Percentiles rank a stretch among this genome's conserved stretches.
phyloP scores from a whole-genome alignment of 2,329 filamentous ascomycete genomes.

The Tolypocladium inflatum region DNA sequence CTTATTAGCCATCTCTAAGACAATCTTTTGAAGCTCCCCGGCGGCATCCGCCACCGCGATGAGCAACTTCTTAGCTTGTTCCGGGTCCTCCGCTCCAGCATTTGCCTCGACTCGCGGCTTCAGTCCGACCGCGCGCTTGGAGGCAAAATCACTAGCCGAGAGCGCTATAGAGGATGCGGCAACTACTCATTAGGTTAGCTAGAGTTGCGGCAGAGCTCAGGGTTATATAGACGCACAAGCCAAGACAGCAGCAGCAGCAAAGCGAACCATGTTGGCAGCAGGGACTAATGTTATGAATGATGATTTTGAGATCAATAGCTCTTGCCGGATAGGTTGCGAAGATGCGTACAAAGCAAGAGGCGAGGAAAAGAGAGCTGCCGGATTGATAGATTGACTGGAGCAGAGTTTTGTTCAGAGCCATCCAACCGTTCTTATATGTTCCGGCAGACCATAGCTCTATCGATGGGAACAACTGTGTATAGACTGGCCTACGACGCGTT shows the following conservation, averaged over 20 bases:
- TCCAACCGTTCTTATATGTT: too few species aligned
- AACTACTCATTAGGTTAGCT: background rate
- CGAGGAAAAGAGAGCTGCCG: too few species aligned
- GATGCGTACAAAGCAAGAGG: background rate
- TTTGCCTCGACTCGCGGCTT: background rate
- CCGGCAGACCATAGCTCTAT: too few species aligned
- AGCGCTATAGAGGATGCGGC: background rate
- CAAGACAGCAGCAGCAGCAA: background rate
- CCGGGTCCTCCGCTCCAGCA: too few species aligned
- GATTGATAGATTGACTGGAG: too few species aligned
- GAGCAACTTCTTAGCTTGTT: background rate
- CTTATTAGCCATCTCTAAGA: background rate
- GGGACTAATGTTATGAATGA: background rate
- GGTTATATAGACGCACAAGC: background rate
- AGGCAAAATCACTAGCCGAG: background rate
- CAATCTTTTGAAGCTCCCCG: background rate
- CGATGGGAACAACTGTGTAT: too few species aligned
- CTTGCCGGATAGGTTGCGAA: background rate
- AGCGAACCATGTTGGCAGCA: background rate
- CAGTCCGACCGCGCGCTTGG: background rate
- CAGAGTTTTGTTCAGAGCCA: too few species aligned
- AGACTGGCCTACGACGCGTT: too few species aligned
- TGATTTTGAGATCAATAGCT: background rate
- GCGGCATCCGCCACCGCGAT: background rate
- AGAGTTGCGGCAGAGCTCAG: background rate